phyloP scores from a whole-genome alignment of 2,329 filamentous ascomycete genomes.

The Fusarium bactridioides region DNA sequence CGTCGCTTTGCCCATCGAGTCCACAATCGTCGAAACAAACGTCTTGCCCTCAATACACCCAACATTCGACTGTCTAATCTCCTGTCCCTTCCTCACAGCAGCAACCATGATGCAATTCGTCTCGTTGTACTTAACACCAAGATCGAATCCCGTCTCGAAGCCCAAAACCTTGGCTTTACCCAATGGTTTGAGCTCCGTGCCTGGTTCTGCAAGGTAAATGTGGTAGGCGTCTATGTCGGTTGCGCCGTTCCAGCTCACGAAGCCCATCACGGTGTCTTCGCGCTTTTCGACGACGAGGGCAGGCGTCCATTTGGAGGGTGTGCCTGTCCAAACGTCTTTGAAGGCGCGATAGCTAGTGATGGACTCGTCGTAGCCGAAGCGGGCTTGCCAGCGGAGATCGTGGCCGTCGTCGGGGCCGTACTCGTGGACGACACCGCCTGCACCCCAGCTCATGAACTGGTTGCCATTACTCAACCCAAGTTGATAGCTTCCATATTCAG shows the following conservation, averaged over 20 bases:
- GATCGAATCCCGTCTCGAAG: slow-evolving; percentile 40
- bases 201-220: slow-evolving; percentile 19
- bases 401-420: slow-evolving; percentile 31
- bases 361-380: slow-evolving; percentile 33
- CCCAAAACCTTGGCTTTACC: slow-evolving; percentile 8
- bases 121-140: slow-evolving; percentile 13
- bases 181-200: not conserved
- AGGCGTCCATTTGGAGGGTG: slow-evolving; percentile 26
- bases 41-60: slow-evolving; percentile 26
- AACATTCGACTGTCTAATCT: slow-evolving; percentile 33
- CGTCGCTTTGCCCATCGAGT: not conserved
- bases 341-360: slow-evolving; percentile 37
- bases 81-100: slow-evolving; percentile 27
- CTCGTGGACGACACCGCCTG: slow-evolving; percentile 37
- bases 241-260: slow-evolving; percentile 41
- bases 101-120: slow-evolving; percentile 31
- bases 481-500: slow-evolving; percentile 33
- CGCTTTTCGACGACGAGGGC: slow-evolving; percentile 23
- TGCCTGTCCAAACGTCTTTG: slow-evolving; percentile 38
- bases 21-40: slow-evolving; percentile 19
- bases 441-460: slow-evolving; percentile 36
- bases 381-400: slow-evolving; percentile 38
- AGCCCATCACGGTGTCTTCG: not conserved
- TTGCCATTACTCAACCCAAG: slow-evolving; percentile 31
- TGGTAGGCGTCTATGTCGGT: slow-evolving; percentile 39